Evolutionary conservation across 2,329 filamentous ascomycete species (phyloP).

Genomic region (Claviceps digitariae): DNA sequence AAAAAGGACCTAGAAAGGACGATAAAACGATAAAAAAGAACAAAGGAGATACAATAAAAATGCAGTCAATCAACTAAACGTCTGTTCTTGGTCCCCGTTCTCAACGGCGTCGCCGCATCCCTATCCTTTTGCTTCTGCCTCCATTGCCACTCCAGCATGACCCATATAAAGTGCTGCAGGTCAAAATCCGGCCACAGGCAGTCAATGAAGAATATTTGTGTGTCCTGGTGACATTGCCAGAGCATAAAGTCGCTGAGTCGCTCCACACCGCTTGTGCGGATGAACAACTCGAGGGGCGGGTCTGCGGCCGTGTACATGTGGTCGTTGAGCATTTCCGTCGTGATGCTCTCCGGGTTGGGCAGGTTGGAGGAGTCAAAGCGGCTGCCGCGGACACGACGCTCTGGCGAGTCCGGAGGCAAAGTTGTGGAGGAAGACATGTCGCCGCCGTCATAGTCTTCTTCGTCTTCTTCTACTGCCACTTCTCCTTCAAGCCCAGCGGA

Average conservation of each 20-base stretch:
- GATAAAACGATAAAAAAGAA: no score
- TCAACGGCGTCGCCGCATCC: slow-evolving; percentile 23
- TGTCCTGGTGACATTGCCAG: slow-evolving; percentile 92
- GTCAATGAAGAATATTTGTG: slow-evolving; percentile 82
- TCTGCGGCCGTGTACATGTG: slow-evolving; percentile 81
- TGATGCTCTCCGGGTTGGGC: slow-evolving; percentile 76
- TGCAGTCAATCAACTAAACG: background rate
- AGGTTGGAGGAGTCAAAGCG: slow-evolving; percentile 25
- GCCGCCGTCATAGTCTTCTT: slow-evolving; percentile 31
- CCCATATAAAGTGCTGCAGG: slow-evolving; percentile 82
- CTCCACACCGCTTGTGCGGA: slow-evolving; percentile 86
- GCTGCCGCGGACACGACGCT: slow-evolving; percentile 22
- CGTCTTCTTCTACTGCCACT: slow-evolving; percentile 13
- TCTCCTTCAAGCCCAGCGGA: slow-evolving; percentile 19
- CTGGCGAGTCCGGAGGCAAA: slow-evolving; percentile 38
- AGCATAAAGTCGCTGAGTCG: slow-evolving; percentile 96
- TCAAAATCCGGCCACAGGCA: slow-evolving; percentile 96
- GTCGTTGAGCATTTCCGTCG: slow-evolving; percentile 62
- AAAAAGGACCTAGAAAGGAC: background rate
- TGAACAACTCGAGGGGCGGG: slow-evolving; percentile 79
- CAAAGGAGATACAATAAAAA: background rate
- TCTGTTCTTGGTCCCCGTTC: slow-evolving; percentile 1
- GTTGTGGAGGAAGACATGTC: slow-evolving; percentile 42
- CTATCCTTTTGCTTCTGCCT: slow-evolving; percentile 43
- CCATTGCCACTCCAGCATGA: slow-evolving; percentile 82